Base-by-base conservation (phyloP, 345 rosid species). In the Lenwebbia sp. region DNA sequence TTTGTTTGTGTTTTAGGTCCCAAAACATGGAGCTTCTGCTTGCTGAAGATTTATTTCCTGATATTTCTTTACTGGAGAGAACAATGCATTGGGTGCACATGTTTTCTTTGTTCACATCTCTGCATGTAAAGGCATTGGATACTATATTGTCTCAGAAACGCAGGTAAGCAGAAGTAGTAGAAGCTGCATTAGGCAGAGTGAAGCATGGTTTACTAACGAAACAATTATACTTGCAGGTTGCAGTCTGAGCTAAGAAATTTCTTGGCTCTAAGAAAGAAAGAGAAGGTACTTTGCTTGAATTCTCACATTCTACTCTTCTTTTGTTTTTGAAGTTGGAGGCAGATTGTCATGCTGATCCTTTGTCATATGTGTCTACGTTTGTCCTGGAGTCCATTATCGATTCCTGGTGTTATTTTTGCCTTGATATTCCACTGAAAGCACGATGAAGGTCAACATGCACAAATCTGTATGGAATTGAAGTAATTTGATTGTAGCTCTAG, bases 51-150 rank as follows among this genome's bases (percentile, higher is more conserved):
- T 92, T 96, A 87, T 96, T 94, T 90, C 97, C 98, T 88, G 84
- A 21, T 88, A 91, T 96, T 90, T 88, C 95, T 25, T 88, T 90
- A 86, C 93, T 91, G 88, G 96, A 95, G 91, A 94, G 89, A 90
- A 91, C 92, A 88, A 91, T 86, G 85, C 99, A 92, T 87, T 96
- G 99, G 99, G 90, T 96, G 86, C 94, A 92, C 87, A 90, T 95
- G 85, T 93, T 91, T 90, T 91, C 95, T 89, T 93, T 93, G 87
- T 93, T 94, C 89, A 89, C 93, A 83, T 90, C 95, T 87, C 88
- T 89, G 74, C 98, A 95, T 85, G 65, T 92, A 87, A 96, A 94
- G 92, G 97, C 94, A 57, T 84, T 95, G 84, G 90, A 86, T 92
- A 90, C 91, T 58, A 89, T 95, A 88, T 91, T 97, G 91, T 94